phyloP scores from a whole-genome alignment of 139 green algal genomes.

The Asterochloris erici region DNA sequence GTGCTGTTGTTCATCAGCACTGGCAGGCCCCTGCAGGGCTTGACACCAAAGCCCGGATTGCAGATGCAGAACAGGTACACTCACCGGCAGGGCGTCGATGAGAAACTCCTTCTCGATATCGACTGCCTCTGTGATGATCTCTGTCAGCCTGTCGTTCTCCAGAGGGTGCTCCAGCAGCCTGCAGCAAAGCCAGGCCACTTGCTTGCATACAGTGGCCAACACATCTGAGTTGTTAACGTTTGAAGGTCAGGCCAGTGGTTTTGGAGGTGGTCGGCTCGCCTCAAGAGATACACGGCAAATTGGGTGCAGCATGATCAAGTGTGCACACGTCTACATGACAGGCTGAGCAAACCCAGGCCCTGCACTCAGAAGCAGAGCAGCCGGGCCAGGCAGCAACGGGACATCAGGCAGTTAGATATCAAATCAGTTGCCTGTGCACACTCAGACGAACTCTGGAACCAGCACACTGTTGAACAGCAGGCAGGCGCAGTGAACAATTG shows the following conservation, averaged over 20 bases:
- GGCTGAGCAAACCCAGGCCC: no score
- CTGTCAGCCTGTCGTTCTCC: constrained; percentile 43
- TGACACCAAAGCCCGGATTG: no score
- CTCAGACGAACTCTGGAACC: background rate
- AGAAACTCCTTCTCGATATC: constrained; percentile 95
- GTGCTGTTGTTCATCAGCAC: no score
- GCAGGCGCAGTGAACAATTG: background rate
- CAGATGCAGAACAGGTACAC: background rate
- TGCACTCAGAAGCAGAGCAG: background rate
- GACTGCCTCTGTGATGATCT: constrained; percentile 90
- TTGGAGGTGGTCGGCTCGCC: no score
- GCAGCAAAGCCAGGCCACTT: constrained; percentile 7
- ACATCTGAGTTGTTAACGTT: no score
- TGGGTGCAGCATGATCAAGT: no score
- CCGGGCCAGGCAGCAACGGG: background rate
- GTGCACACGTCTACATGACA: no score
- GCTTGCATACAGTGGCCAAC: background rate
- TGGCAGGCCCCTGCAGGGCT: no score
- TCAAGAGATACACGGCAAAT: no score
- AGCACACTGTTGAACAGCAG: constrained; percentile 1
- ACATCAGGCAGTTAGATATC: background rate
- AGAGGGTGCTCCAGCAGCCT: constrained; percentile 83
- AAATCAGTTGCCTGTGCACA: background rate
- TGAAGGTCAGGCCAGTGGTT: no score
- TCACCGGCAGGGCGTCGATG: constrained; percentile 79